Evolutionary conservation across 148 eudicot species (phyloP).

Genomic region (Rhododendron molle): DNA sequence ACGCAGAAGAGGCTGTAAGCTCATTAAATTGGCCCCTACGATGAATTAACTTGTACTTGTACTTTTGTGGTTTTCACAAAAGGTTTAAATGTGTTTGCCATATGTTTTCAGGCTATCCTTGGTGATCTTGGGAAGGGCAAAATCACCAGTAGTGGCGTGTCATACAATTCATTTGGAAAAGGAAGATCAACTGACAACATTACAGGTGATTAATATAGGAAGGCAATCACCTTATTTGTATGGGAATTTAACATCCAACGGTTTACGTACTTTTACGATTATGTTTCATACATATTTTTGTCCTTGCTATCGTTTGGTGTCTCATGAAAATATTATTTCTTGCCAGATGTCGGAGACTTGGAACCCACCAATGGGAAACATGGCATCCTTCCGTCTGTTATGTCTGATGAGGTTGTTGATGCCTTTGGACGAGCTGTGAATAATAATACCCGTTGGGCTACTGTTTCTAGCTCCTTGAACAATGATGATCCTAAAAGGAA

Average conservation of each 20-base stretch:
- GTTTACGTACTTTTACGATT: not conserved
- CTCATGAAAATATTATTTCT: not conserved
- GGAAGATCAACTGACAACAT: slow-evolving; percentile 42
- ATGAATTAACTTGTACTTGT: not conserved
- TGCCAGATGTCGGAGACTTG: slow-evolving; percentile 32
- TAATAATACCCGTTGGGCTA: slow-evolving; percentile 22
- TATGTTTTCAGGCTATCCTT: slow-evolving; percentile 46
- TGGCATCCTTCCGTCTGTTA: slow-evolving; percentile 23
- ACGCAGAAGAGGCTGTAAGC: slow-evolving; percentile 75
- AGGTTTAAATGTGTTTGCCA: slow-evolving; percentile 12
- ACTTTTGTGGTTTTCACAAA: not conserved
- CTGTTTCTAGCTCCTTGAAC: slow-evolving; percentile 23
- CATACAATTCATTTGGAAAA: slow-evolving; percentile 49
- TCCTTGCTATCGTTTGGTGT: not conserved
- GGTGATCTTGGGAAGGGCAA: slow-evolving; percentile 82
- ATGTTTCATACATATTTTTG: not conserved
- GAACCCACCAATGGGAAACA: slow-evolving; percentile 29
- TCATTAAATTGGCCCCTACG: slow-evolving; percentile 4
- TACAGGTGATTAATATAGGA: slow-evolving; percentile 37
- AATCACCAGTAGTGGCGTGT: slow-evolving; percentile 54
- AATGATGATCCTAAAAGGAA: slow-evolving; percentile 10
- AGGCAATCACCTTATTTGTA: slow-evolving; percentile 4
- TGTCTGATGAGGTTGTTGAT: slow-evolving; percentile 35
- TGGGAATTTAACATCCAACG: not conserved
- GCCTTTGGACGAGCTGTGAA: slow-evolving; percentile 20